Evolutionary conservation across 73 alveolate genomes (phyloP), one percentile per base, ranked within the genome.

Genomic region (Urostyla sp.): DNA sequence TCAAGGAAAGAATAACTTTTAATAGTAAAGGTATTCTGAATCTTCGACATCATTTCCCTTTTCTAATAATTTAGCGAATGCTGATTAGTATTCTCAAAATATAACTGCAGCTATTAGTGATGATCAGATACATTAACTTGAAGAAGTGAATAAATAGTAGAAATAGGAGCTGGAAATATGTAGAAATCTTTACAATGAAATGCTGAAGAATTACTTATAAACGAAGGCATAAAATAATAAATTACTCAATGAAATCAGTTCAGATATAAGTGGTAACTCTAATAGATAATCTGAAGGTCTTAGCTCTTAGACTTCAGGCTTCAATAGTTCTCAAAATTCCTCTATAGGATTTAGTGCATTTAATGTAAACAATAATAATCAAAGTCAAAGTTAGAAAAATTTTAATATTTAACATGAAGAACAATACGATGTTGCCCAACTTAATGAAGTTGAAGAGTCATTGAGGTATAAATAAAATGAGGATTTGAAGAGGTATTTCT

Each of bases 111-210:
- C 36, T 13, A 5, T 5, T 63, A 38, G 24, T n/a, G 79, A 34
- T 11, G 79, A 63, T 7, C 44, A 63, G 24, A 26, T 38, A 3
- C n/a, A 18, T 11, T 38, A 63, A 43, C 15, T 63, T 3, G 79
- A 63, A 27, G 79, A 63, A 40, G 79, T 43, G 31, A 11, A 36
- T 13, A 63, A 37, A 31, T 21, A 63, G 15, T 30, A 63, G 24
- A 63, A 63, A 63, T 57, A 57, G 8, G 79, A 63, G 60, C 26
- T 63, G n/a, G 79, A 63, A 63, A 50, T 63, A 21, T 63, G 79
- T 57, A 36, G 79, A 15, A 63, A 63, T 31, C 60, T 63, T 3
- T 60, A 63, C 30, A 63, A 63, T 63, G 79, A 63, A 40, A 63
- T 63, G 0, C 60, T 63, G 2, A 63, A 63, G 44, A 63, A 63